phyloP scores from a whole-genome alignment of 495 filamentous ascomycete genomes.

The Penicillium manginii region DNA sequence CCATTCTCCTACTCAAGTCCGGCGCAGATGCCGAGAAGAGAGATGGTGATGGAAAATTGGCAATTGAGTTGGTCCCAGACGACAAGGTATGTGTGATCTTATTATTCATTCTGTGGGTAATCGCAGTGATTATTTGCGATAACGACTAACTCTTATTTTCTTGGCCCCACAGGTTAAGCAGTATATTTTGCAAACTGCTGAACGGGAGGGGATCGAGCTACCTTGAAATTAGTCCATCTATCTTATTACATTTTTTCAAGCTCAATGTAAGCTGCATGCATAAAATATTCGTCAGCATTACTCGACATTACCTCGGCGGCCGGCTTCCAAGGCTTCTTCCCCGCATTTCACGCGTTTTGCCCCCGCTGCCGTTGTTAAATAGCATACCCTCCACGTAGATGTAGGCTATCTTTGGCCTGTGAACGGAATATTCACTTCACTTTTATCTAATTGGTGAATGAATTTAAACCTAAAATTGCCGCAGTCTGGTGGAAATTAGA shows the following conservation, averaged over 20 bases:
- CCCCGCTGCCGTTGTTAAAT: constrained; percentile 3
- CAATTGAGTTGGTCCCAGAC: constrained; percentile 86
- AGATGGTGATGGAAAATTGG: constrained; percentile 70
- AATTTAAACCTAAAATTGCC: too few species aligned
- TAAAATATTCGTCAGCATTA: neutral
- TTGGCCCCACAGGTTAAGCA: constrained; percentile 58
- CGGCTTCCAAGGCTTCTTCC: constrained; percentile 11
- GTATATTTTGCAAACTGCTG: constrained; percentile 79
- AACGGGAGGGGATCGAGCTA: constrained; percentile 83
- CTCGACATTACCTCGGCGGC: constrained; percentile 7
- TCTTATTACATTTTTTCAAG: neutral
- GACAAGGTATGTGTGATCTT: constrained; percentile 55
- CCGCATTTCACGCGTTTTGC: constrained; percentile 7
- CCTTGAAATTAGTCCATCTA: constrained; percentile 26
- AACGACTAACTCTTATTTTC: constrained; percentile 3
- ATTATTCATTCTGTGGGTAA: constrained; percentile 29
- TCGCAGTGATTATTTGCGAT: neutral
- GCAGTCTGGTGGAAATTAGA: too few species aligned
- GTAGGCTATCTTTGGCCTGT: too few species aligned
- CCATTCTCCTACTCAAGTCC: constrained; percentile 76
- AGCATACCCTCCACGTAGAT: neutral
- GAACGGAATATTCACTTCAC: too few species aligned
- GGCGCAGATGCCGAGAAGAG: constrained; percentile 83
- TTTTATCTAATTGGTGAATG: too few species aligned
- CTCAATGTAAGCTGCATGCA: neutral